A percentile compares a stretch with the other conserved stretches of the same genome.
Conservation (phyloP, 805 yeast genomes). For the Candida montana region DNA sequence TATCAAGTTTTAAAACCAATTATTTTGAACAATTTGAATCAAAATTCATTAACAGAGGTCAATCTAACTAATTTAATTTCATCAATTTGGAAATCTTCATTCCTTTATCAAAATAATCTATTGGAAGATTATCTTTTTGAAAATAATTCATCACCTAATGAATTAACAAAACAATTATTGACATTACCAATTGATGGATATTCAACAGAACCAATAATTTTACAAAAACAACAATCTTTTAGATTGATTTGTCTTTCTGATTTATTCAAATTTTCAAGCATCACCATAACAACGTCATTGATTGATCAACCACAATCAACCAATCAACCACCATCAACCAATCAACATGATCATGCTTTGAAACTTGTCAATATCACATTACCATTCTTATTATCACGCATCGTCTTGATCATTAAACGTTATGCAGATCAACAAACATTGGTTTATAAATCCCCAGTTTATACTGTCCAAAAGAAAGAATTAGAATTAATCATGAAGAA, state of each 20-base stretch:
- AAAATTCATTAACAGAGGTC: slow-evolving; percentile 23
- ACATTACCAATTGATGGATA: slow-evolving; percentile 40
- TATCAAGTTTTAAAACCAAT: slow-evolving; percentile 37
- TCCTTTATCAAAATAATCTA: slow-evolving; percentile 51
- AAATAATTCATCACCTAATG: slow-evolving; percentile 26
- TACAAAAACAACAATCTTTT: slow-evolving; percentile 40
- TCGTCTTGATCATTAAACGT: slow-evolving; percentile 56
- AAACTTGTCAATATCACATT: slow-evolving; percentile 27
- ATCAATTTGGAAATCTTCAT: slow-evolving; percentile 55
- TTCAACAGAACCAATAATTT: slow-evolving; percentile 49
- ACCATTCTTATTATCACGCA: slow-evolving; percentile 51
- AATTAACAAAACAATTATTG: slow-evolving; percentile 34
- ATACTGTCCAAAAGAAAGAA: slow-evolving; percentile 62
- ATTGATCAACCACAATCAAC: too few species aligned
- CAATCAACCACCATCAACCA: slow-evolving; percentile 10
- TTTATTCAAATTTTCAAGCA: slow-evolving; percentile 33
- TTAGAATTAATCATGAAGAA: slow-evolving; percentile 44
- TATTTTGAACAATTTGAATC: slow-evolving; percentile 36
- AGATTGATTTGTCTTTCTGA: slow-evolving; percentile 54
- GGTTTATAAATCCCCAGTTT: slow-evolving; percentile 57
- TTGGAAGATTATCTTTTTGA: slow-evolving; percentile 38
- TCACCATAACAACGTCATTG: slow-evolving; percentile 8
- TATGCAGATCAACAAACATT: slow-evolving; percentile 59
- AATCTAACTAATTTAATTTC: slow-evolving; percentile 40
- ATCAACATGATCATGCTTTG: not conserved